A percentile compares a stretch with the other conserved stretches of the same genome.
Conservation (phyloP, 177 flowering plant genomes). For the Vitis hybrid region DNA sequence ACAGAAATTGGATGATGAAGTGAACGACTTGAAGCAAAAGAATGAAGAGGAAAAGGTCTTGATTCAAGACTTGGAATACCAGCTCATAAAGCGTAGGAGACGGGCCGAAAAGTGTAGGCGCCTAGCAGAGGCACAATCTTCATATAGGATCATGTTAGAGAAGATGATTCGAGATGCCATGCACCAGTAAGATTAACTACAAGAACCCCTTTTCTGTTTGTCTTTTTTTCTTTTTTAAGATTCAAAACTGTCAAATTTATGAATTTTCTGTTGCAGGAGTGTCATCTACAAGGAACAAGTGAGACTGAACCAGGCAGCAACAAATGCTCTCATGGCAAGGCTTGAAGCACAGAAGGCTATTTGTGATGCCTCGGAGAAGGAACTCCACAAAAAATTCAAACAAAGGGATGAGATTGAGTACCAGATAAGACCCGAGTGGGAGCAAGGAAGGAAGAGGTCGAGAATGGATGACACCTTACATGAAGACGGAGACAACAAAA, state of each 20-base stretch:
- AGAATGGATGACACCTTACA: conserved; percentile 47
- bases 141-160: conserved; percentile 75
- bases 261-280: conserved; percentile 54
- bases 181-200: conserved; percentile 80
- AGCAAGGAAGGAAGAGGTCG: conserved; percentile 79
- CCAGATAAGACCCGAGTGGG: conserved; percentile 66
- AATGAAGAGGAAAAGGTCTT: conserved; percentile 69
- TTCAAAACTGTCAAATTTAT: not conserved
- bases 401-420: conserved; percentile 77
- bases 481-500: conserved; percentile 32
- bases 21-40: conserved; percentile 52
- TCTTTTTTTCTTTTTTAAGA: not conserved
- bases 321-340: conserved; percentile 77
- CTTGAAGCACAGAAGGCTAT: conserved; percentile 94
- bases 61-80: conserved; percentile 75
- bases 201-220: not conserved
- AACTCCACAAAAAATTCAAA: conserved; percentile 64
- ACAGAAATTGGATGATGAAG: conserved; percentile 68
- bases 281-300: conserved; percentile 90
- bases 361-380: conserved; percentile 81
- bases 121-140: conserved; percentile 84
- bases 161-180: conserved; percentile 99
- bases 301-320: conserved; percentile 85
- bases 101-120: conserved; percentile 81
- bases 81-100: conserved; percentile 68